These are phyloP conservation scores for Candida glucosophila DNA, from an alignment of 1,139 yeast species.

Conservation along the genomic window DNA sequence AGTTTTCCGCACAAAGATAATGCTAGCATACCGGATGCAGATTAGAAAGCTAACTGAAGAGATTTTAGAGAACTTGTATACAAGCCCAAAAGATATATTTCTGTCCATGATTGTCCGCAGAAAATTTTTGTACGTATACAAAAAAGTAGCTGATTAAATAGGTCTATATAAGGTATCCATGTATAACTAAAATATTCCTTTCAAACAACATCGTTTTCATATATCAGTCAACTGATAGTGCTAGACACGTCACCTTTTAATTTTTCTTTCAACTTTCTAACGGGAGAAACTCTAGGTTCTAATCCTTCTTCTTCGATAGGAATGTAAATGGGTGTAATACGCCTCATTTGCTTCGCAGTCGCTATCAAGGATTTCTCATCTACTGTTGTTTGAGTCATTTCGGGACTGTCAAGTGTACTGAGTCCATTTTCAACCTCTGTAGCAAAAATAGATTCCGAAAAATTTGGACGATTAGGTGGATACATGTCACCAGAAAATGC, in stretches of 20 bases:
- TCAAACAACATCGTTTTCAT: too few relatives aligned
- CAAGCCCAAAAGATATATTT: too few relatives aligned
- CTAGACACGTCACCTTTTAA: neutral
- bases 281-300: conserved; percentile 27
- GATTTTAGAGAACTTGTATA: too few relatives aligned
- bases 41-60: too few relatives aligned
- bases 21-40: too few relatives aligned
- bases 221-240: too few relatives aligned
- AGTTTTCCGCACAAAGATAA: too few relatives aligned
- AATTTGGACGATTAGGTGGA: conserved; percentile 29
- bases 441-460: conserved; percentile 4
- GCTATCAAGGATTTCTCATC: conserved; percentile 19
- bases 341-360: conserved; percentile 28
- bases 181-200: too few relatives aligned
- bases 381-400: conserved; percentile 1
- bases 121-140: too few relatives aligned
- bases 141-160: too few relatives aligned
- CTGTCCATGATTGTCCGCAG: too few relatives aligned
- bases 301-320: conserved; percentile 23
- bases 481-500: conserved; percentile 3
- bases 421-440: conserved; percentile 1
- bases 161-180: too few relatives aligned
- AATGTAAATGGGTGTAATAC: conserved; percentile 31
- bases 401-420: neutral
- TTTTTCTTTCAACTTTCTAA: conserved; percentile 19